Base-by-base conservation (phyloP, 1,284 basidiomycete genomes). In the Boletellus sp. region DNA sequence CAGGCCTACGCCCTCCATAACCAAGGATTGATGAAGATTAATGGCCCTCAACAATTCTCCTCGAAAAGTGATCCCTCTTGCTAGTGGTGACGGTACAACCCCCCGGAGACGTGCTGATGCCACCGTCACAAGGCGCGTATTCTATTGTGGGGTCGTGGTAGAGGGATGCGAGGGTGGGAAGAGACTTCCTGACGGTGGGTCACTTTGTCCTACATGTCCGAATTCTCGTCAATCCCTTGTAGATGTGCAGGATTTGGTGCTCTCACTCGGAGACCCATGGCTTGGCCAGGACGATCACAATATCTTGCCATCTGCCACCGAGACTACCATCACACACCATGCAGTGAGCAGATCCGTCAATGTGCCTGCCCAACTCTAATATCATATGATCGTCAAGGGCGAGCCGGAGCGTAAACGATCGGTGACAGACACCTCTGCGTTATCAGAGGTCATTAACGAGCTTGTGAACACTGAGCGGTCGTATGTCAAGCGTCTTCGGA, bases 131-230 rank as follows among this genome's bases (percentile, higher is more conserved):
- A 85, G 77, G 65, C 85, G 89, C 64, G 84, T 83, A 28, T 91
- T 91, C 69, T 89, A 85, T 67, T 89, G 86, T 60, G 85, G 85
- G 35, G 86, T 91, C 32, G 88, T 91, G 19, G 85, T 91, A 26
- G 89, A 91, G 68, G 86, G 83, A 47, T 81, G 84, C 36, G 84
- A 85, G 54, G 77, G 79, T 60, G 85, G 84, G 2, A 77, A 74
- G 58, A 77, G 80, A 54, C 76, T 90, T 49, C 77, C 85, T 40
- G 81, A 85, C 70, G 89, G 89, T 86, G 60, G 53, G 75, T 70
- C 18, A 12, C 7, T 5, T 19, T 19, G 32, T 53, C 35, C 48
- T 28, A 8, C 24, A 16, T 43, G 30, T 8, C 6, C 3, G 15
- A 45, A 49, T 41, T 33, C 8, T 41, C 15, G 16, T 50, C 33